phyloP scores from a whole-genome alignment of 192 early-diverging fungal species.

The Entomortierella parvispora region DNA sequence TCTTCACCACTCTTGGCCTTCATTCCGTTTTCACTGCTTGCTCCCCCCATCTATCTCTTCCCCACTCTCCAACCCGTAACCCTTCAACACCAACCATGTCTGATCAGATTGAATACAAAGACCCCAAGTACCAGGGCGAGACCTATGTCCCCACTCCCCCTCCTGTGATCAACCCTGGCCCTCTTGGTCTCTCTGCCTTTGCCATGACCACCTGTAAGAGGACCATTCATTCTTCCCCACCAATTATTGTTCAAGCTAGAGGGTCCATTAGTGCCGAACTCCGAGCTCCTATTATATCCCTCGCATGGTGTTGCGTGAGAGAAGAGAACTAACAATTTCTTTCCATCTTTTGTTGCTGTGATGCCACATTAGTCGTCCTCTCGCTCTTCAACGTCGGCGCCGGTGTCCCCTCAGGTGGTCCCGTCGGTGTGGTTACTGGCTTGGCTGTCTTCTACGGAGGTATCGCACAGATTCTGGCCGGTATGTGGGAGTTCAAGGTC shows the following conservation, averaged over 20 bases:
- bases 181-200: conserved; percentile 68
- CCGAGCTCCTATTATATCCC: no score
- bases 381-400: conserved; percentile 75
- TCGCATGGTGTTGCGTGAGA: no score
- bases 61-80: not conserved
- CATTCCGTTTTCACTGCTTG: no score
- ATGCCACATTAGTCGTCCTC: conserved; percentile 64
- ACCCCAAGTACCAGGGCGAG: conserved; percentile 1
- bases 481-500: conserved; percentile 82
- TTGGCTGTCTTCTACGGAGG: conserved; percentile 81
- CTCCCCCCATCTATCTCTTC: not conserved
- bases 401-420: conserved; percentile 55
- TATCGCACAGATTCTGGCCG: conserved; percentile 75
- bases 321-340: no score
- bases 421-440: conserved; percentile 66
- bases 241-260: no score
- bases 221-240: no score
- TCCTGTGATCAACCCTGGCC: conserved; percentile 65
- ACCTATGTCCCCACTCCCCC: conserved; percentile 32
- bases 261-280: no score
- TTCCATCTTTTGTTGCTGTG: no score
- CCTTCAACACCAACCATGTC: conserved; percentile 9
- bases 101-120: conserved; percentile 1
- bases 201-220: conserved; percentile 63
- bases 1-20: not conserved